A percentile compares a stretch with the other conserved stretches of the same genome.
Conservation (phyloP, 108 stramenopile species). For the Fistulifera solaris region DNA sequence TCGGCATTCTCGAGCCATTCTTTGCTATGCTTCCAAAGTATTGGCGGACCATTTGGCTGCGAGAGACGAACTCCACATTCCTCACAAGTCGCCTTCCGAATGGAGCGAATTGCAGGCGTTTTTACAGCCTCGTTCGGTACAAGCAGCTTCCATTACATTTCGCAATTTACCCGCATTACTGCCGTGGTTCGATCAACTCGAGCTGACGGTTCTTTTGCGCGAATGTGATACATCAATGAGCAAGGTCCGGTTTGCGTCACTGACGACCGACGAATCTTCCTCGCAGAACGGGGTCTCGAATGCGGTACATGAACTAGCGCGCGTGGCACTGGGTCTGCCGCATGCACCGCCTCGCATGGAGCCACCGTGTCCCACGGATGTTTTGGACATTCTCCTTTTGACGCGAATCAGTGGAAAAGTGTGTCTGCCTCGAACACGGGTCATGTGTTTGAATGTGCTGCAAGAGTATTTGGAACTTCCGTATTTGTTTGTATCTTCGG, state of each 20-base stretch:
- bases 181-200: slow-evolving; percentile 7
- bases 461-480: slow-evolving; percentile 1
- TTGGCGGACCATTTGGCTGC: too few relatives aligned
- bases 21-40: too few relatives aligned
- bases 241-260: not conserved
- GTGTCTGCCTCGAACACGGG: not conserved
- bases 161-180: not conserved
- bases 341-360: not conserved
- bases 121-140: slow-evolving; percentile 3
- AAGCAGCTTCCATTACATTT: not conserved
- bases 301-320: too few relatives aligned
- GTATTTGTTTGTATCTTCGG: not conserved
- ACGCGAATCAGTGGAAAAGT: not conserved
- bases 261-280: not conserved
- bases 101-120: slow-evolving; percentile 5
- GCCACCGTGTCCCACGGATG: not conserved
- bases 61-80: not conserved
- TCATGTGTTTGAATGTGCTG: not conserved
- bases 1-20: too few relatives aligned
- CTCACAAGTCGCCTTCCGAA: not conserved
- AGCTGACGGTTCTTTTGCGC: slow-evolving; percentile 1
- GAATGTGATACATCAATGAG: slow-evolving; percentile 3
- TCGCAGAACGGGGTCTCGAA: too few relatives aligned
- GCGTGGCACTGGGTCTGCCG: not conserved
- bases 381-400: slow-evolving; percentile 1